phyloP scores from a whole-genome alignment of 305 asterid genomes.

The Ilex paraguariensis region DNA sequence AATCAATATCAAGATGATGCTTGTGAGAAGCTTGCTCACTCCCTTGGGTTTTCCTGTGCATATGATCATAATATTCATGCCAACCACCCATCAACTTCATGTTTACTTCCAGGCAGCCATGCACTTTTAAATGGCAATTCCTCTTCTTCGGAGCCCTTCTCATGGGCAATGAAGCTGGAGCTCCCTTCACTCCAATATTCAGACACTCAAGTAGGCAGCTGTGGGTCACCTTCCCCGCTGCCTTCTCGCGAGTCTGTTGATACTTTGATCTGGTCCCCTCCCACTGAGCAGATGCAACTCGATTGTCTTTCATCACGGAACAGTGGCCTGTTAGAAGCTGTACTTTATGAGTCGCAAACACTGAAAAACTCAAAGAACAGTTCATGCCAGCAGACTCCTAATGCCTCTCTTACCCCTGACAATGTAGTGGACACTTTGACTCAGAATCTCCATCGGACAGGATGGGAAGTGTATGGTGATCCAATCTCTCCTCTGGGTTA shows the following conservation, averaged over 20 bases:
- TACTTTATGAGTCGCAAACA: conserved; percentile 43
- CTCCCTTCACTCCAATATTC: conserved; percentile 97
- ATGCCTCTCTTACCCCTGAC: conserved; percentile 21
- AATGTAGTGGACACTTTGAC: conserved; percentile 32
- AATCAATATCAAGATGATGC: conserved; percentile 22
- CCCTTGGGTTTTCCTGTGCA: too few species aligned
- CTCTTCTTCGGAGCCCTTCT: conserved; percentile 60
- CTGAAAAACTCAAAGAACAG: conserved; percentile 11
- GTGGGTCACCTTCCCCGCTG: conserved; percentile 64
- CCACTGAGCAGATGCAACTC: conserved; percentile 34
- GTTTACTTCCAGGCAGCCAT: conserved; percentile 46
- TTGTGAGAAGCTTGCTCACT: too few species aligned
- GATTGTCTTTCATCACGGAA: conserved; percentile 20
- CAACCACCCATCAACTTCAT: conserved; percentile 25
- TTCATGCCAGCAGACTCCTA: conserved; percentile 16
- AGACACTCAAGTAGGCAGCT: conserved; percentile 44
- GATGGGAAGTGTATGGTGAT: conserved; percentile 42
- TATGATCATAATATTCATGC: conserved; percentile 28
- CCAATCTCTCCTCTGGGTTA: conserved; percentile 44
- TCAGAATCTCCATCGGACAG: conserved; percentile 29
- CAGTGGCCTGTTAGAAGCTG: conserved; percentile 79
- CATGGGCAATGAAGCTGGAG: conserved; percentile 74
- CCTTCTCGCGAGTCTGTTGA: conserved; percentile 59
- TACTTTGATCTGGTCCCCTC: conserved; percentile 54
- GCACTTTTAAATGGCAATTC: conserved; percentile 50